Conservation (phyloP, 1,284 basidiomycete species). For the Coniferiporia weirii region DNA sequence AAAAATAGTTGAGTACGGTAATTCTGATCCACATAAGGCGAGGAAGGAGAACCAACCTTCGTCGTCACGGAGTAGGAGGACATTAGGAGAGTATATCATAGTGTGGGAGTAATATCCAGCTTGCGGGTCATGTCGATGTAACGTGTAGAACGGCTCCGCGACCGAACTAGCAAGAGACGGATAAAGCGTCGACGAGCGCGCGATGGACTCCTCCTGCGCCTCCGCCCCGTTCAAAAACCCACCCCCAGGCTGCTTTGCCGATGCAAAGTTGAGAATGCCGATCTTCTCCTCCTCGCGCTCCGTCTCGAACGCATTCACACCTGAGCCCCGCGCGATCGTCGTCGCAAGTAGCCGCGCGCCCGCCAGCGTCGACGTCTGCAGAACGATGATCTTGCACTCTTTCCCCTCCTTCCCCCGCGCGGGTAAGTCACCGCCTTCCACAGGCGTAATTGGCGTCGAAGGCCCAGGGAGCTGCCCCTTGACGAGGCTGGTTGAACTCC, state of each 20-base stretch:
- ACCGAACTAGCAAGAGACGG: slow-evolving; percentile 19
- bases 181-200: slow-evolving; percentile 23
- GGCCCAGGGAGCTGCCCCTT: slow-evolving; percentile 25
- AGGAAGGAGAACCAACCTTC: neutral
- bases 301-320: slow-evolving; percentile 1
- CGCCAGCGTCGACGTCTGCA: slow-evolving; percentile 16
- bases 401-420: neutral
- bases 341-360: slow-evolving; percentile 17
- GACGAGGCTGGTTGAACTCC: slow-evolving; percentile 1
- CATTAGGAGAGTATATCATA: slow-evolving; percentile 23
- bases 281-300: slow-evolving; percentile 18
- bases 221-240: slow-evolving; percentile 23
- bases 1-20: neutral
- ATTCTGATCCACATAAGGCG: neutral
- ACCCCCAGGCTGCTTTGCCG: slow-evolving; percentile 24
- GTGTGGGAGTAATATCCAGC: slow-evolving; percentile 23
- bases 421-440: neutral
- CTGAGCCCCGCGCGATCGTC: slow-evolving; percentile 4
- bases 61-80: slow-evolving; percentile 21
- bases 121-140: slow-evolving; percentile 21
- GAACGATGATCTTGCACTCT: slow-evolving; percentile 15
- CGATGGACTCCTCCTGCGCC: slow-evolving; percentile 25
- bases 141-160: slow-evolving; percentile 20
- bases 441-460: neutral
- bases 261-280: slow-evolving; percentile 23